Evolutionary conservation across 805 yeast species (phyloP).

Genomic region (Starmerella scarabaei): DNA sequence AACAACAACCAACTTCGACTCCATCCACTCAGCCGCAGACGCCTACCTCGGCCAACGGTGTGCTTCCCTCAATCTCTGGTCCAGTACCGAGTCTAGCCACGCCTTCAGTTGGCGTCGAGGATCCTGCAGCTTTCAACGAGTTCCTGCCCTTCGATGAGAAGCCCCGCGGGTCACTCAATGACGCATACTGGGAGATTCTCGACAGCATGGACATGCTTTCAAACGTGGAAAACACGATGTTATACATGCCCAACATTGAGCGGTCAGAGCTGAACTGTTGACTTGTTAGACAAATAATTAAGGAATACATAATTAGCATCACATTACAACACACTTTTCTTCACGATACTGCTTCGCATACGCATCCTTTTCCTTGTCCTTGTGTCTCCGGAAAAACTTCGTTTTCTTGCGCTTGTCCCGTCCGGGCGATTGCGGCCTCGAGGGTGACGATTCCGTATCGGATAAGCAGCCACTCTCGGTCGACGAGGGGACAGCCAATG

Average conservation of each 20-base stretch:
- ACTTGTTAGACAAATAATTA: no score
- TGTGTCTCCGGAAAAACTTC: conserved; percentile 13
- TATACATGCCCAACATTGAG: conserved; percentile 3
- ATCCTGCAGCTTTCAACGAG: no score
- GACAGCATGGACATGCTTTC: conserved; percentile 1
- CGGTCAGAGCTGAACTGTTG: neutral
- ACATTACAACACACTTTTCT: conserved; percentile 22
- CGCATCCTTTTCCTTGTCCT: conserved; percentile 13
- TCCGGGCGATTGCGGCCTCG: neutral
- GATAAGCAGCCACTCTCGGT: no score
- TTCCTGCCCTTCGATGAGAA: neutral
- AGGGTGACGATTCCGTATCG: no score
- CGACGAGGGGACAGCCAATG: no score
- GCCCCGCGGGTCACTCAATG: neutral
- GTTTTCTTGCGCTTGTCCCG: conserved; percentile 7
- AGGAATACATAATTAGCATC: no score
- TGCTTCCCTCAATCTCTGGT: neutral
- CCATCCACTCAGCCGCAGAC: neutral
- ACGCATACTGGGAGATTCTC: neutral
- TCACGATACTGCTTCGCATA: conserved; percentile 22
- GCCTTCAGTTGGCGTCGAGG: no score
- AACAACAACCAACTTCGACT: neutral
- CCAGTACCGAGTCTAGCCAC: neutral
- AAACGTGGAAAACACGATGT: conserved; percentile 8
- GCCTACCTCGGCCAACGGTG: neutral